Evolutionary conservation across 495 filamentous ascomycete species (phyloP), one percentile per base, ranked within the genome.

Genomic region (Staphylotrichum longicolle): DNA sequence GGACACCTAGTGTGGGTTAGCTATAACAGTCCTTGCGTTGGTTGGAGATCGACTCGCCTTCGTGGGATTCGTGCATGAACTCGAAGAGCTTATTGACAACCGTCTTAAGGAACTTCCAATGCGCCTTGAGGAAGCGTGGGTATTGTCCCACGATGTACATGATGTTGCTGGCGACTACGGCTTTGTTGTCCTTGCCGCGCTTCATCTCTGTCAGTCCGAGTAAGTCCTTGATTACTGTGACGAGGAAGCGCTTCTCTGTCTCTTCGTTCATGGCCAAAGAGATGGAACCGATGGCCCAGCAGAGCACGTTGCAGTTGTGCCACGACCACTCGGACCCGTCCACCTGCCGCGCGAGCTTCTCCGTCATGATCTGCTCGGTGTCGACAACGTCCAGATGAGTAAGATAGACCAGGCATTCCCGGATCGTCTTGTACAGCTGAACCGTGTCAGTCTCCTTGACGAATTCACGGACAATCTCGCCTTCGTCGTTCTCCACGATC

Each of bases 61-160:
- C 94, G 71, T 99, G 94, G 5, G 94, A 98, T 72, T 99, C 94
- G 74, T 99, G 94, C 94, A 99, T 99, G 70, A 99, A 99, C 75
- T 99, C 94, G 68, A 99, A 99, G 11, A 99, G 85, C 78, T 99
- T 99, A 78, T 98, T 99, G 65, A 99, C 94, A 27, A 99, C 94
- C 7, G 94, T 99, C 83, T 99, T 99, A 66, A 99, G 77, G 78
- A 99, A 99, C 74, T 98, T 98, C 94, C 94, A 98, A 72, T 98
- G 94, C 0, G 94, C 94, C 75, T 98, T 98, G 66, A 98, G 77
- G 77, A 98, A 98, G 34, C 94, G 90, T 14, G 94, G 94, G 71
- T 98, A 98, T 72, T 98, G 94, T 40, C 94, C 94, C 59, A 98
- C 94, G 74, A 98, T 98, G 70, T 98, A 98, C 94, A 98, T 98